A percentile compares a stretch with the other conserved stretches of the same genome.
phyloP scores from a whole-genome alignment of 164 flowering plant genomes.

The Umbellularia californica region DNA sequence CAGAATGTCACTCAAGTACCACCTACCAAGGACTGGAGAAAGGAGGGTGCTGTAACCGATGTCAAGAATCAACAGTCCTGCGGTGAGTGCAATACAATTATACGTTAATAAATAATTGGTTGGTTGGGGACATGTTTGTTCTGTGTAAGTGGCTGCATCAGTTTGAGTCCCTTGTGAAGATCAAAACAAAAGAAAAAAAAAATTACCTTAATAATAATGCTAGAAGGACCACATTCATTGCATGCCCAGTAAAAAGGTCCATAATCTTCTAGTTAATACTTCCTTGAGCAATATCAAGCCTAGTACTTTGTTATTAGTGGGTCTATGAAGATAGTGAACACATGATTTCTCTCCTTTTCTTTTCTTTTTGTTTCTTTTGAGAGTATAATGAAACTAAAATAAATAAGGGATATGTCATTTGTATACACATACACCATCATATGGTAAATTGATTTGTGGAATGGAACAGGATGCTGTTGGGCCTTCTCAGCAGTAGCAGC shows the following conservation, averaged over 20 bases:
- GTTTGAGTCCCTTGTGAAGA: no score
- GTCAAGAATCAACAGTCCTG: not conserved
- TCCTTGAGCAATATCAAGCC: no score
- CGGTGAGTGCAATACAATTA: not conserved
- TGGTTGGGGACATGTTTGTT: no score
- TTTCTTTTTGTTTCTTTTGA: not conserved
- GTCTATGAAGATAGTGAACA: no score
- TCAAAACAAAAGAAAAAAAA: no score
- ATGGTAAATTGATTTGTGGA: not conserved
- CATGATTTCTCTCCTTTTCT: not conserved
- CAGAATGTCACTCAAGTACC: slow-evolving; percentile 6
- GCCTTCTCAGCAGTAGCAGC: slow-evolving; percentile 11
- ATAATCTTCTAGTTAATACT: no score
- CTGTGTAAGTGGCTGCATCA: no score
- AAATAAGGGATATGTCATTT: not conserved
- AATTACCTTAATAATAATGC: no score
- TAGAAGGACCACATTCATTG: no score
- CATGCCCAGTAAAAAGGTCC: no score
- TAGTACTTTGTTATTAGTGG: no score
- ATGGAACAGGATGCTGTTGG: slow-evolving; percentile 9
- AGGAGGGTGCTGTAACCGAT: slow-evolving; percentile 17
- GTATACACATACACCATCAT: not conserved
- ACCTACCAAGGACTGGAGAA: slow-evolving; percentile 32
- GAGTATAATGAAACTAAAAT: not conserved
- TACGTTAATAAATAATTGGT: no score